These are phyloP conservation scores for Chlorella ohadii DNA, from an alignment of 139 green algal genomes.

Conservation along the genomic window DNA sequence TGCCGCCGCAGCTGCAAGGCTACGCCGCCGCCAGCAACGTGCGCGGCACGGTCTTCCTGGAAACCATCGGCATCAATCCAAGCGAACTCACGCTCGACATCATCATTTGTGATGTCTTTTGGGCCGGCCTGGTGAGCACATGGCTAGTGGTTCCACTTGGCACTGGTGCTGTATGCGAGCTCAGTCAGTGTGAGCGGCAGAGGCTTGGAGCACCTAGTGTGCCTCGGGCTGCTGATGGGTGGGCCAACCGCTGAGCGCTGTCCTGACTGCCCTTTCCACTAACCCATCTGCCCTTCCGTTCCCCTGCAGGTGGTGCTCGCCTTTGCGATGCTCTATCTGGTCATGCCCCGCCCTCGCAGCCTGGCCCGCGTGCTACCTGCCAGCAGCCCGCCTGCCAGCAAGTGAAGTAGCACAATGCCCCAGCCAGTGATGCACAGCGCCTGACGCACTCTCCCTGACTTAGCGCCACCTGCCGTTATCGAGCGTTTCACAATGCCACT, in stretches of 20 bases:
- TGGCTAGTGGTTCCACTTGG: background rate
- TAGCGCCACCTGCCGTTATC: too few species aligned
- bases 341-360: slow-evolving; percentile 27
- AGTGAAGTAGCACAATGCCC: too few species aligned
- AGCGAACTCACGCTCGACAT: slow-evolving; percentile 43
- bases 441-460: too few species aligned
- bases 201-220: too few species aligned
- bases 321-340: slow-evolving; percentile 37
- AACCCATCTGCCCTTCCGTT: background rate
- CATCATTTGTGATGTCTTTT: slow-evolving; percentile 54
- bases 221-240: too few species aligned
- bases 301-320: slow-evolving; percentile 27
- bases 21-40: slow-evolving; percentile 38
- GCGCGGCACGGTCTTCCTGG: slow-evolving; percentile 59
- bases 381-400: too few species aligned
- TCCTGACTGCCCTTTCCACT: background rate
- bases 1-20: slow-evolving; percentile 7
- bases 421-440: too few species aligned
- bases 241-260: too few species aligned
- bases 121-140: slow-evolving; percentile 17
- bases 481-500: too few species aligned
- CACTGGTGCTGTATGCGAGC: background rate
- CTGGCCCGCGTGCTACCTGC: too few species aligned
- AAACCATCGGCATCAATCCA: slow-evolving; percentile 50
- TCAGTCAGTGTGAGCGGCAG: too few species aligned